Percentiles rank a stretch among this genome's conserved stretches.
phyloP scores from a whole-genome alignment of 352 stramenopile genomes.

The Blastocystis hominis region DNA sequence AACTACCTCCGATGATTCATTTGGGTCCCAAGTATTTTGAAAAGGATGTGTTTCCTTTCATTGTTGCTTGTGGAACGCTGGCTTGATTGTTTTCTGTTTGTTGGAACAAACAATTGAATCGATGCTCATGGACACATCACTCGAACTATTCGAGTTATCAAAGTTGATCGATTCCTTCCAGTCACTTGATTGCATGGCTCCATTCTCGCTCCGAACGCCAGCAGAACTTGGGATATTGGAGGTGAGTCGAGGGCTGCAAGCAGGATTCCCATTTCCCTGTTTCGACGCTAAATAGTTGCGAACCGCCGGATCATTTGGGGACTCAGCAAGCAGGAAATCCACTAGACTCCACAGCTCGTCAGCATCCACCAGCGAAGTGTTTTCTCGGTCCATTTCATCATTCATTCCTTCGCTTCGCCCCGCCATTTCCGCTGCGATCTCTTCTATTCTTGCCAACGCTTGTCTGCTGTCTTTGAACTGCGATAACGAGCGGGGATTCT shows the following conservation, averaged over 20 bases:
- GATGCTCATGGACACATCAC: conserved; percentile 21
- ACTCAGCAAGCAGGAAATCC: no score
- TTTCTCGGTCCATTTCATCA: neutral
- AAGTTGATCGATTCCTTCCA: neutral
- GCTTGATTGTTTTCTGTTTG: neutral
- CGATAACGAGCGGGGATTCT: no score
- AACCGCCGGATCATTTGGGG: no score
- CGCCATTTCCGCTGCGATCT: no score
- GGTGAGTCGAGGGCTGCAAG: no score
- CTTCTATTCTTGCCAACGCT: no score
- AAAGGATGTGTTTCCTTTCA: conserved; percentile 37
- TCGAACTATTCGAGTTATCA: neutral
- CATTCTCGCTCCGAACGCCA: neutral
- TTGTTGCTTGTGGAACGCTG: neutral
- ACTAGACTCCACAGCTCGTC: no score
- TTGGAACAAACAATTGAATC: conserved; percentile 3
- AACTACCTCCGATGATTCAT: neutral
- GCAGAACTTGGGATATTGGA: neutral
- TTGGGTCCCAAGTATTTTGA: neutral
- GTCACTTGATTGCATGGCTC: neutral
- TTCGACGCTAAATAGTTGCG: no score
- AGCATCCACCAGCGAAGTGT: no score
- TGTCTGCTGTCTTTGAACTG: no score
- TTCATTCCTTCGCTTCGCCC: neutral
- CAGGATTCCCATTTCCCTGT: no score